phyloP scores from a whole-genome alignment of 768 basidiomycete genomes.

The Floccularia luteovirens region DNA sequence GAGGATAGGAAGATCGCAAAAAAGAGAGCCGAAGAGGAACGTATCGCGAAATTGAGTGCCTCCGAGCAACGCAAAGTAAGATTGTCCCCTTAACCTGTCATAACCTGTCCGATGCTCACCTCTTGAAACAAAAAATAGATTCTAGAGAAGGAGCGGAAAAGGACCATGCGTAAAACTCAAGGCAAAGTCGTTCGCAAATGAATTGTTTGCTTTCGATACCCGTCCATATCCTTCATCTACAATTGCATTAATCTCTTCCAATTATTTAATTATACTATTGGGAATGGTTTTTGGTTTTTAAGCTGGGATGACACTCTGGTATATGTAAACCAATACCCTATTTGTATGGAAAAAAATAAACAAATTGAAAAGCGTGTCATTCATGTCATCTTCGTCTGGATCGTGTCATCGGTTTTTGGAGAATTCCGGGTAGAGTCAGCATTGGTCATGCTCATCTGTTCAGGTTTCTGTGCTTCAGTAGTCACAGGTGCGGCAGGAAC shows the following conservation, averaged over 20 bases:
- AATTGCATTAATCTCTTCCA: not conserved
- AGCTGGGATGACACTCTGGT: too few relatives aligned
- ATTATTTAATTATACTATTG: too few relatives aligned
- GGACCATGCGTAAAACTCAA: conserved; percentile 60
- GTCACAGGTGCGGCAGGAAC: too few relatives aligned
- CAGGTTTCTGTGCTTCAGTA: too few relatives aligned
- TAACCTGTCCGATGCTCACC: conserved; percentile 2
- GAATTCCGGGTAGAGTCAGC: too few relatives aligned
- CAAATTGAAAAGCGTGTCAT: too few relatives aligned
- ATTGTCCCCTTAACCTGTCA: not conserved
- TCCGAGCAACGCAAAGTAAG: conserved; percentile 78
- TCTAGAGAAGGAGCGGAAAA: conserved; percentile 75
- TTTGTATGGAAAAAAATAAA: too few relatives aligned
- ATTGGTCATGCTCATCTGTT: too few relatives aligned
- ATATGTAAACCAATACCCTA: too few relatives aligned
- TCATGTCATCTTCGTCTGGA: too few relatives aligned
- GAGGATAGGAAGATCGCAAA: conserved; percentile 71
- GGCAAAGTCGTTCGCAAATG: conserved; percentile 53
- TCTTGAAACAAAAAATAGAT: conserved; percentile 28
- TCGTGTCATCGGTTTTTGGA: too few relatives aligned
- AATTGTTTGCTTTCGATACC: conserved; percentile 3
- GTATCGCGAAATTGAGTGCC: conserved; percentile 63
- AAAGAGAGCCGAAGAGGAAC: conserved; percentile 66
- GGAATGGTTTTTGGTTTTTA: too few relatives aligned
- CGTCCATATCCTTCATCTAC: not conserved